Base-by-base conservation (phyloP, 768 basidiomycete genomes). In the Galerina sulciceps region DNA sequence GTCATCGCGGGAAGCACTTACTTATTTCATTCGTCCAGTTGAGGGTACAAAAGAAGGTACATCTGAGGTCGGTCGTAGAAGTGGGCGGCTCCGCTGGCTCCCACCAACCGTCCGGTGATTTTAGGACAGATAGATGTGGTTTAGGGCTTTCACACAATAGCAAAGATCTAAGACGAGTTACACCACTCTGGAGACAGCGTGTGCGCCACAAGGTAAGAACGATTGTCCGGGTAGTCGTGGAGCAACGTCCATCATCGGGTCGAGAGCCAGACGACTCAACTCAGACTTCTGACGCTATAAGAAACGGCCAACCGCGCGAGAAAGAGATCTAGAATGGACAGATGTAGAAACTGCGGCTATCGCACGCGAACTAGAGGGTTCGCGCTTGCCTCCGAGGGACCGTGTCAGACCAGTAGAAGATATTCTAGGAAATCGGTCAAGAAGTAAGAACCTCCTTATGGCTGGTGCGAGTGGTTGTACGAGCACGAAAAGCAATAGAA, bases 311-410 rank as follows among this genome's bases (percentile, higher is more conserved):
- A 4, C 22, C 10, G 34, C 34, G 50, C 45, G 44, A n/a, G n/a
- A 52, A 53, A 40, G 43, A 48, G 37, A 58, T 58, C 57, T 46
- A 46, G 51, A 58, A 58, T 6, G 43, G 44, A 46, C 57, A 54
- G 34, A 55, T 55, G 53, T 47, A 48, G 58, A 38, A 53, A 50
- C 43, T 55, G 58, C 58, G 58, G 58, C 46, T 47, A 31, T 54
- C 40, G 37, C 53, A 46, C 26, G 31, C 22, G 10, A 15, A 22
- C 41, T 18, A 18, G 37, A 46, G 41, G 38, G 45, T 45, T 52
- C 15, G 35, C 35, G 15, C 35, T 47, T 35, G 34, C 31, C 17
- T 59, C 58, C 58, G 53, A 54, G 46, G 54, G 46, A 54, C 58
- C 58, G 58, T 53, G 58, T 47, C 58, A 26, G 58, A 23, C 23